Conservation (phyloP, 768 basidiomycete genomes). For the Agrocybe pediades region DNA sequence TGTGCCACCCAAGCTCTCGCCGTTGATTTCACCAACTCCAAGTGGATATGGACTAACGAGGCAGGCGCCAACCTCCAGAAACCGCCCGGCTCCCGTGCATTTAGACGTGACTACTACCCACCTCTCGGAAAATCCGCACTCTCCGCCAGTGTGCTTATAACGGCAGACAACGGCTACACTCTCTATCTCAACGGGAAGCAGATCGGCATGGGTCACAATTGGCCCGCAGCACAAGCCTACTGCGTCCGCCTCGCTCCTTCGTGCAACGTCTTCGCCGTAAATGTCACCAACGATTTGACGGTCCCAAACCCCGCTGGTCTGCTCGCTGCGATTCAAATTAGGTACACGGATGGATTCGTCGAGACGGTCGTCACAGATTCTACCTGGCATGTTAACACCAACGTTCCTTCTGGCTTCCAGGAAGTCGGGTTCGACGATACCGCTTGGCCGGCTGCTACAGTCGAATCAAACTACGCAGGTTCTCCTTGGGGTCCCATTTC, state of each 20-base stretch:
- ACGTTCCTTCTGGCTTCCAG: slow-evolving; percentile 29
- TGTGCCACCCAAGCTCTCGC: background rate
- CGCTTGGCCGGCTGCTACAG: slow-evolving; percentile 28
- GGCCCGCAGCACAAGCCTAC: slow-evolving; percentile 23
- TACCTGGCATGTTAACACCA: slow-evolving; percentile 27
- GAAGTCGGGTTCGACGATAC: slow-evolving; percentile 30
- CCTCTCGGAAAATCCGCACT: slow-evolving; percentile 26
- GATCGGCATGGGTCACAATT: slow-evolving; percentile 24
- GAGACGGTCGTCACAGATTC: slow-evolving; percentile 31
- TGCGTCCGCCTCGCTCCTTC: slow-evolving; percentile 27
- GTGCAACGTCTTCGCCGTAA: slow-evolving; percentile 35
- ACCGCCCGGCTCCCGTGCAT: slow-evolving; percentile 27
- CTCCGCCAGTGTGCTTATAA: slow-evolving; percentile 30
- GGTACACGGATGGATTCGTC: slow-evolving; percentile 30
- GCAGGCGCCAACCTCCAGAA: slow-evolving; percentile 7
- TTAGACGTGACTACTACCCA: slow-evolving; percentile 29
- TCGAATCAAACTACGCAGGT: slow-evolving; percentile 9
- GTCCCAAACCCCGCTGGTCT: slow-evolving; percentile 27
- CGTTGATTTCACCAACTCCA: slow-evolving; percentile 9
- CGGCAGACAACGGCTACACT: slow-evolving; percentile 30
- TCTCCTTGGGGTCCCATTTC: background rate
- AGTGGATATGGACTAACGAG: slow-evolving; percentile 35
- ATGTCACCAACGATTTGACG: slow-evolving; percentile 15
- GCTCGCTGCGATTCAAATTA: slow-evolving; percentile 29
- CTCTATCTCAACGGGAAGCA: slow-evolving; percentile 31